A percentile compares a stretch with the other conserved stretches of the same genome.
These are phyloP conservation scores for Phytophthora aleatoria DNA, from an alignment of 352 stramenopile species.

Conservation along the genomic window DNA sequence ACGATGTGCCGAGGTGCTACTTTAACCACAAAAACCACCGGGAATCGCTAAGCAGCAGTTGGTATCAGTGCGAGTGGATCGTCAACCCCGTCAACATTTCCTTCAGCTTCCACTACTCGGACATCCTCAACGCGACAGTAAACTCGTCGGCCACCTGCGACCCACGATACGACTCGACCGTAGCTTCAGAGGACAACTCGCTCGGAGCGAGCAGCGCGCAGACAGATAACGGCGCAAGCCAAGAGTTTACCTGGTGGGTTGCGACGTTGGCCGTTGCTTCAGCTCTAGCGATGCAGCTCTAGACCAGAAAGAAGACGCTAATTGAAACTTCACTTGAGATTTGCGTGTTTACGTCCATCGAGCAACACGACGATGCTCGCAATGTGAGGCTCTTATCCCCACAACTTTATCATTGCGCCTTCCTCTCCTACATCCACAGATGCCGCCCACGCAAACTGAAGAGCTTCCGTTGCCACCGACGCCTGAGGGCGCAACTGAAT, in stretches of 20 bases:
- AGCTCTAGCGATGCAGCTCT: not conserved
- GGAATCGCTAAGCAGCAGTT: not conserved
- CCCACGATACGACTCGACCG: constrained; percentile 17
- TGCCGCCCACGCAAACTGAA: constrained; percentile 21
- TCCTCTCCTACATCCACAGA: constrained; percentile 1
- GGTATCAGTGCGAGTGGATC: constrained; percentile 20
- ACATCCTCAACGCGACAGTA: constrained; percentile 12
- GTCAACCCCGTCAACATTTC: constrained; percentile 20
- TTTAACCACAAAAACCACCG: constrained; percentile 13
- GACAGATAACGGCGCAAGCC: constrained; percentile 3
- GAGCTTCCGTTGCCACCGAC: constrained; percentile 4
- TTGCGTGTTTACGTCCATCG: constrained; percentile 23
- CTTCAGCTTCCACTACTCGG: constrained; percentile 15
- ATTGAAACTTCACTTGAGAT: constrained; percentile 1
- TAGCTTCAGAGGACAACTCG: constrained; percentile 6
- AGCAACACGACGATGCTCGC: not conserved
- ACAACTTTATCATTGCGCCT: not conserved
- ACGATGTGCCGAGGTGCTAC: constrained; percentile 17
- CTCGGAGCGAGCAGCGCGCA: not conserved
- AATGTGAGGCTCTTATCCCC: constrained; percentile 3
- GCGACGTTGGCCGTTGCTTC: not conserved
- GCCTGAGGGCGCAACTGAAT: not conserved
- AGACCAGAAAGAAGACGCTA: not conserved
- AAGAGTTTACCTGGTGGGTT: not conserved
- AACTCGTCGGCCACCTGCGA: constrained; percentile 6